These are phyloP conservation scores for Fusarium brevicatenulatum DNA, from an alignment of 2,329 filamentous ascomycete genomes.

Conservation along the genomic window DNA sequence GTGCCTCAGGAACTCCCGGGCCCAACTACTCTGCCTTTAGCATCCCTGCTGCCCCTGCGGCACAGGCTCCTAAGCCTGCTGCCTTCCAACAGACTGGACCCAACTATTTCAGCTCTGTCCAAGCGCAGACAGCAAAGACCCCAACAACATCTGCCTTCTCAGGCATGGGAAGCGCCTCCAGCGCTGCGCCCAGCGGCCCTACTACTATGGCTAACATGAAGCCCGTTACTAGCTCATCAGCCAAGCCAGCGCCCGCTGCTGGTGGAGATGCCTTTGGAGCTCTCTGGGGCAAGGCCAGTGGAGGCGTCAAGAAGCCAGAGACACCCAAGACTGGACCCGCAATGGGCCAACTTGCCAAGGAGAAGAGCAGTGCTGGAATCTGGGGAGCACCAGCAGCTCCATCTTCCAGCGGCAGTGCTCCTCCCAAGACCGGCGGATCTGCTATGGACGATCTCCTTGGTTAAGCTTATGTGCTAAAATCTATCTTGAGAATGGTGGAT, in stretches of 20 bases:
- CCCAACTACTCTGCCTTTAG: slow-evolving; percentile 73
- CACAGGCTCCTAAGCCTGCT: slow-evolving; percentile 63
- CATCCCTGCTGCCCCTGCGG: slow-evolving; percentile 47
- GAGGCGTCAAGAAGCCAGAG: slow-evolving; percentile 77
- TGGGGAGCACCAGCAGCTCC: slow-evolving; percentile 77
- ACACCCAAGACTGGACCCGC: slow-evolving; percentile 74
- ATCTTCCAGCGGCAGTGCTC: slow-evolving; percentile 40
- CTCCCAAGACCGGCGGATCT: slow-evolving; percentile 50
- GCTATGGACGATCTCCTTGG: slow-evolving; percentile 62
- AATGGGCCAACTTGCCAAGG: slow-evolving; percentile 95
- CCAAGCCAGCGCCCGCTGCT: slow-evolving; percentile 63
- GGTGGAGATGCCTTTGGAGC: slow-evolving; percentile 90
- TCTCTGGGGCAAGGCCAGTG: slow-evolving; percentile 81
- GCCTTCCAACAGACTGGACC: slow-evolving; percentile 79
- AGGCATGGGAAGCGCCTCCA: slow-evolving; percentile 43
- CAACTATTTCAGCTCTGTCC: slow-evolving; percentile 94
- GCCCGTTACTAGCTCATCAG: slow-evolving; percentile 57
- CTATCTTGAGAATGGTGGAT: slow-evolving; percentile 13
- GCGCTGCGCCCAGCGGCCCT: slow-evolving; percentile 49
- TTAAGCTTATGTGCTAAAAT: slow-evolving; percentile 38
- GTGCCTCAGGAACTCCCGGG: slow-evolving; percentile 63
- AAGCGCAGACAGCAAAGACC: slow-evolving; percentile 50
- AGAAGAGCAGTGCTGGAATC: slow-evolving; percentile 93
- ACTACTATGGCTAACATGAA: slow-evolving; percentile 59
- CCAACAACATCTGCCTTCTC: slow-evolving; percentile 46